These are phyloP conservation scores for Excoecaria cochinchinensis DNA, from an alignment of 345 rosid species.

Conservation along the genomic window DNA sequence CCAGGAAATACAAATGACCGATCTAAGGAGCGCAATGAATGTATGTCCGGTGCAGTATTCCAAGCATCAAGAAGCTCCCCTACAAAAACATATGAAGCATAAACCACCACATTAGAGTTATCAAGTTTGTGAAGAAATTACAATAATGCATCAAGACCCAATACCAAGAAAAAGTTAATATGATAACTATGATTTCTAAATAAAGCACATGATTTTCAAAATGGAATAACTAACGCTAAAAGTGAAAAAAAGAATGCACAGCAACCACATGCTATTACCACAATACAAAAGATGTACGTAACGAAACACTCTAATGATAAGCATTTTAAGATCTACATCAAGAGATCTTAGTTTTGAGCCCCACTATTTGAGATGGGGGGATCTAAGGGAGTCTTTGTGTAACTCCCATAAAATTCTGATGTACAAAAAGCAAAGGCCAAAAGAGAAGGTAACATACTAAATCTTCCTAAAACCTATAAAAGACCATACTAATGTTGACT, in stretches of 20 bases:
- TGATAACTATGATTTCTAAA: not conserved
- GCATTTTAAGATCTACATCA: not conserved
- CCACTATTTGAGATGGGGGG: not conserved
- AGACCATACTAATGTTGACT: no score
- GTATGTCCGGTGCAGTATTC: constrained; percentile 59
- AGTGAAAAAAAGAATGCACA: not conserved
- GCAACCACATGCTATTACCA: not conserved
- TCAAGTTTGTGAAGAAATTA: not conserved
- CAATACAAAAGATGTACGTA: not conserved
- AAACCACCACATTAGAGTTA: constrained; percentile 8
- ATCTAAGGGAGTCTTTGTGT: no score
- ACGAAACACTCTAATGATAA: not conserved
- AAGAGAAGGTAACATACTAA: no score
- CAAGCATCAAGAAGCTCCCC: constrained; percentile 73
- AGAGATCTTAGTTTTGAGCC: not conserved
- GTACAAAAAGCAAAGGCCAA: no score
- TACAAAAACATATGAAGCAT: constrained; percentile 33
- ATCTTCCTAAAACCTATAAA: no score
- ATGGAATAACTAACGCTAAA: not conserved
- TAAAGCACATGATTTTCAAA: not conserved
- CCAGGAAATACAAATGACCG: constrained; percentile 95
- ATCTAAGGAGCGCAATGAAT: constrained; percentile 61
- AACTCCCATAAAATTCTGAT: no score
- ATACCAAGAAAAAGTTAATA: not conserved
- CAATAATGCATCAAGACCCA: not conserved